Base-by-base conservation (phyloP, 192 early-diverging fungal species). In the Lunasporangiospora selenospora region DNA sequence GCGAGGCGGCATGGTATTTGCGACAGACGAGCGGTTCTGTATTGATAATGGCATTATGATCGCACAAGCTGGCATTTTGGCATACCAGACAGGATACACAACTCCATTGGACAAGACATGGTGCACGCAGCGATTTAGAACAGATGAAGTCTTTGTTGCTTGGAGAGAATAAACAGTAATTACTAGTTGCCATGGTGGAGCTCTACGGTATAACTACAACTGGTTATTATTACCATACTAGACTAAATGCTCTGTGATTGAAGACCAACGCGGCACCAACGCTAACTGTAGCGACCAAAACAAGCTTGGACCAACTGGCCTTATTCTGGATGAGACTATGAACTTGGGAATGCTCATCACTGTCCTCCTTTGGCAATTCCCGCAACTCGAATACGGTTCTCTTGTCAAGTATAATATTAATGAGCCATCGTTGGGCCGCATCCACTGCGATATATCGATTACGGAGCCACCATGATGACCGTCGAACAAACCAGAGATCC, bases 11-110 rank as follows among this genome's bases (percentile, higher is more conserved):
- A 85, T 85, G 58, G 86, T 98, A 12, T 98, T 93, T 85, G 95
- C 96, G 6, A 98, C 96, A 1, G 97, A 99, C 75, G 96, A 98
- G 79, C 76, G 95, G 84, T 96, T 95, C 75, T 98, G 96, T 69
- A 99, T 99, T 51, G 97, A 99, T 59, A 99, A 99, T 57, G 97
- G 97, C 7, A 89, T 98, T 42, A 99, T 99, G 97, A 99, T 99
- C 77, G 97, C 97, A 7, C 96, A 98, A 60, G 96, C 97, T 1
- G 97, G 97, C 1, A 80, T 94, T 15, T 76, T 98, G 44, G 87
- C 89, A 24, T 96, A 85, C 78, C 88, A 87, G 45, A 89, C 89
- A 26, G 95, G 95, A 3, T 85, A 85, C 42, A 81, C 83, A n/a
- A 98, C 95, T 1, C 76, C 87, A 2, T 65, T 99, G 34, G 82